Evolutionary conservation across 129 eudicot genomes (phyloP), one percentile per base, ranked within the genome.

Genomic region (Mikania micrantha): DNA sequence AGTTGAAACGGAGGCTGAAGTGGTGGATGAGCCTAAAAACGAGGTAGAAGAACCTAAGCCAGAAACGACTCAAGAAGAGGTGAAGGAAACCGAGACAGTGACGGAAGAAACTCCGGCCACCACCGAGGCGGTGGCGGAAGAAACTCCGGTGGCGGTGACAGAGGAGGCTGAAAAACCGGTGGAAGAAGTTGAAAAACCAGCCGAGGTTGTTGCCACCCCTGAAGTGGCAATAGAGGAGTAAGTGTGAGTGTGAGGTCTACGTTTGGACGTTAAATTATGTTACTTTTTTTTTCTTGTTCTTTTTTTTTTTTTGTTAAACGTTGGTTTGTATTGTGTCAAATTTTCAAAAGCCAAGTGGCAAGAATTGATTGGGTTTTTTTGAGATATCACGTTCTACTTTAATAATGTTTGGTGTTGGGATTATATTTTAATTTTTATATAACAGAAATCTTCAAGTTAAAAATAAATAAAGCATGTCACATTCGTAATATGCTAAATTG

Each of bases 221-320:
- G 80, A 74, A 64, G 72, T 38, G 64, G 66, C 72, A 64, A 27
- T 20, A 48, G 70, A 75, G 44, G 70, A 75, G 17, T 75, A 74
- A n/a, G n/a, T n/a, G n/a, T n/a, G 49, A 74, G 62, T 32, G 38
- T 25, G 35, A 25, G 50, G 1, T 64, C 0, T n/a, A 11, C 34
- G 17, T 59, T 71, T 59, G 75, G 67, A 42, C 42, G 31, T 28
- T 3, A 19, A 27, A 5, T 34, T 28, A 36, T 38, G 65, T 64
- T 73, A 27, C 57, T 16, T 54, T 47, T 60, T 68, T n/a, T n/a
- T n/a, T n/a, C n/a, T n/a, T n/a, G n/a, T n/a, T n/a, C n/a, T n/a
- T n/a, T n/a, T n/a, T 75, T 59, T 75, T 44, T 48, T 6, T 24
- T 67, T 59, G 50, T 58, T 44, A 13, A 67, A 2, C 12, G 36